phyloP scores from a whole-genome alignment of 192 early-diverging fungal species.

The Diversispora epigaea region DNA sequence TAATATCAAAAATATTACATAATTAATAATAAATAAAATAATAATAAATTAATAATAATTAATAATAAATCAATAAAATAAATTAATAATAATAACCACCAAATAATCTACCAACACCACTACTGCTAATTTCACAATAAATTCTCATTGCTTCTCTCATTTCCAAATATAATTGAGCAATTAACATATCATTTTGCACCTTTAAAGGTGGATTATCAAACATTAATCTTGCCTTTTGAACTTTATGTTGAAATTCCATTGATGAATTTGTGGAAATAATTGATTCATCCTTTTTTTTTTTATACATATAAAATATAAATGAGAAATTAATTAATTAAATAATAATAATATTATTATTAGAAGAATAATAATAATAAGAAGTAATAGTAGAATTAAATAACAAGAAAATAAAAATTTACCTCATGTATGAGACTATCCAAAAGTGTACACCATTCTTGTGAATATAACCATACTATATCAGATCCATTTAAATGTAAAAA shows the following conservation, averaged over 20 bases:
- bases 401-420: constrained; percentile 29
- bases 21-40: no score
- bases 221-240: constrained; percentile 37
- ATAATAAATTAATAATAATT: no score
- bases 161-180: constrained; percentile 42
- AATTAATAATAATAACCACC: constrained; percentile 11
- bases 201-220: constrained; percentile 44
- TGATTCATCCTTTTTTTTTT: background rate
- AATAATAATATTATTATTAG: background rate
- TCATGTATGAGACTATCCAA: constrained; percentile 35
- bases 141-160: constrained; percentile 42
- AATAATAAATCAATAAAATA: no score
- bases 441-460: constrained; percentile 43
- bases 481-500: constrained; percentile 40
- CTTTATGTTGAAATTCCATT: constrained; percentile 18
- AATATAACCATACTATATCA: constrained; percentile 38
- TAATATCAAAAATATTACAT: no score
- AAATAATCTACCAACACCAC: constrained; percentile 23
- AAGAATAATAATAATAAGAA: background rate
- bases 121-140: constrained; percentile 32
- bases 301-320: background rate
- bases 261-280: no score
- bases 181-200: constrained; percentile 32
- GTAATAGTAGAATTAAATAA: background rate
- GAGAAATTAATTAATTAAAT: background rate